Evolutionary conservation across 345 rosid species (phyloP).

Genomic region (Euphorbia peplus): DNA sequence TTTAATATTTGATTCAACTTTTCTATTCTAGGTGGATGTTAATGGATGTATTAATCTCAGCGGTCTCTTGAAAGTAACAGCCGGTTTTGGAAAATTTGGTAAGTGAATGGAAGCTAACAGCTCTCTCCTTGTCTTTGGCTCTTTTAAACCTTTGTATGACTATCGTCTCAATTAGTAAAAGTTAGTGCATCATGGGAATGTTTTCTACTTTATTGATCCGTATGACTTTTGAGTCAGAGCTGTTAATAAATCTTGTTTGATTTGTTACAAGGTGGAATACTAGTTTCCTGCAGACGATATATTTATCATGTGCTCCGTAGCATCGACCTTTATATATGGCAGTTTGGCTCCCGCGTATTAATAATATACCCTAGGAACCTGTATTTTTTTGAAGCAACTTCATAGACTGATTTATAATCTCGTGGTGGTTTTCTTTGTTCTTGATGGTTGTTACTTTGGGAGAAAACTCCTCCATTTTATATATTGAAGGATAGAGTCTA

Average conservation of each 20-base stretch:
- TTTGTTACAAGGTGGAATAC: neutral
- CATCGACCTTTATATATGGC: neutral
- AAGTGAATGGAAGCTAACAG: conserved; percentile 3
- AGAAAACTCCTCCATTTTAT: neutral
- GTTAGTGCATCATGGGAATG: neutral
- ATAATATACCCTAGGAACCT: neutral
- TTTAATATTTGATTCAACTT: neutral
- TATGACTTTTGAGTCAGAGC: neutral
- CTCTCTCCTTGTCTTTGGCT: neutral
- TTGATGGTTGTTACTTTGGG: neutral
- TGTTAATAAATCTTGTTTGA: neutral
- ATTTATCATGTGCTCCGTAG: neutral
- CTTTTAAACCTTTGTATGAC: too few relatives aligned
- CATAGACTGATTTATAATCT: neutral
- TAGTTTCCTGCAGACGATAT: too few relatives aligned
- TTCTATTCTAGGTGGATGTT: conserved; percentile 41
- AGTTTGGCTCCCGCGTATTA: neutral
- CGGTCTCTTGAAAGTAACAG: conserved; percentile 56
- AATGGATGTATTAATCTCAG: conserved; percentile 57
- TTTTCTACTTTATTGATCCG: neutral
- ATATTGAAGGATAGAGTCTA: too few relatives aligned
- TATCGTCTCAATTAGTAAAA: neutral
- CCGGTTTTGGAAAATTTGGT: conserved; percentile 58
- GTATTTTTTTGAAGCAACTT: neutral
- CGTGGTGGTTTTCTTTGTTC: neutral